phyloP scores from a whole-genome alignment of 352 stramenopile genomes.

The Phytophthora sp. region DNA sequence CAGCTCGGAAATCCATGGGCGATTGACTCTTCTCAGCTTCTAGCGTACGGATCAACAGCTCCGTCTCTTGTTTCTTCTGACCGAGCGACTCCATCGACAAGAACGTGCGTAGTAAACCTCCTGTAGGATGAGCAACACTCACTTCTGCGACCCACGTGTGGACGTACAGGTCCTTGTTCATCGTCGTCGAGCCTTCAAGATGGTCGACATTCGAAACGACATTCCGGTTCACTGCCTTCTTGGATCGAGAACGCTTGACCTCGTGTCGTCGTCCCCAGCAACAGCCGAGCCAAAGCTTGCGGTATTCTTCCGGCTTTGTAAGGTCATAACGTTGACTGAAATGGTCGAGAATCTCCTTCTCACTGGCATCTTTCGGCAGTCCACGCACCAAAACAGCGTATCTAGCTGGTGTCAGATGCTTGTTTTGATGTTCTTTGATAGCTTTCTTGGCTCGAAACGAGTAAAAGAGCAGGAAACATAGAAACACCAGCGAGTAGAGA shows the following conservation, averaged over 20 bases:
- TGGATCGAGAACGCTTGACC: conserved; percentile 43
- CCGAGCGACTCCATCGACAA: conserved; percentile 63
- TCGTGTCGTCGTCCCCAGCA: conserved; percentile 64
- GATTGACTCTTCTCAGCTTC: conserved; percentile 48
- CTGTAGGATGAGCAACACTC: conserved; percentile 73
- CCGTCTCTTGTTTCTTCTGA: conserved; percentile 47
- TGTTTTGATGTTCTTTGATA: conserved; percentile 43
- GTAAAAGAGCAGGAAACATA: conserved; percentile 47
- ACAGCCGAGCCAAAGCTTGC: conserved; percentile 59
- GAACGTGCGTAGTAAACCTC: conserved; percentile 72
- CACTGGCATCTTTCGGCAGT: conserved; percentile 45
- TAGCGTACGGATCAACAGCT: conserved; percentile 38
- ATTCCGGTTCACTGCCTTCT: conserved; percentile 43
- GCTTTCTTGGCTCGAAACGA: conserved; percentile 34
- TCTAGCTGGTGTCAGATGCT: conserved; percentile 57
- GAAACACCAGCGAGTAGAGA: conserved; percentile 51
- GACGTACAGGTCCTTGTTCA: conserved; percentile 66
- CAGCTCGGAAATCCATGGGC: conserved; percentile 22
- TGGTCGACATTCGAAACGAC: conserved; percentile 74
- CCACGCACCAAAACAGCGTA: conserved; percentile 57
- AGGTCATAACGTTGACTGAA: conserved; percentile 79
- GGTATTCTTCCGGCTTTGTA: conserved; percentile 55
- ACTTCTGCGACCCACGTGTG: conserved; percentile 87
- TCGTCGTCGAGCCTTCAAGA: conserved; percentile 44
- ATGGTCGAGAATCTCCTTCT: conserved; percentile 73